A percentile compares a stretch with the other conserved stretches of the same genome.
Conservation (phyloP, 495 filamentous ascomycete genomes). For the Neurospora terricola region DNA sequence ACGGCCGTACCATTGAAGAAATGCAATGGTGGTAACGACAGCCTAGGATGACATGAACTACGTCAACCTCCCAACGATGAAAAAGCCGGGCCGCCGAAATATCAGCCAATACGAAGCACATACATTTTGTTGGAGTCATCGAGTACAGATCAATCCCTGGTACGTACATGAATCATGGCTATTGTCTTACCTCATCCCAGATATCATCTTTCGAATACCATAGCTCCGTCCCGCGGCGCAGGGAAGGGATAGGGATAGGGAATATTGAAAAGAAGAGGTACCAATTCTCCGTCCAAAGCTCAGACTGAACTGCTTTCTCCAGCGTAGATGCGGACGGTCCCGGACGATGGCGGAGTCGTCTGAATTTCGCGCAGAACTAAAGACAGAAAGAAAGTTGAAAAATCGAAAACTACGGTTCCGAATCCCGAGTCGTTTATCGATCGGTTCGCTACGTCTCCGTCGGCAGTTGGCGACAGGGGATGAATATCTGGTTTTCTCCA, state of each 20-base stretch:
- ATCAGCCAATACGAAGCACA: neutral
- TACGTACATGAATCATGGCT: neutral
- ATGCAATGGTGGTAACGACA: neutral
- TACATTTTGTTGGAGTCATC: neutral
- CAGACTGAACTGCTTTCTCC: neutral
- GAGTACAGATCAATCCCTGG: neutral
- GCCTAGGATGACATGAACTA: neutral
- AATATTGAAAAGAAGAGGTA: neutral
- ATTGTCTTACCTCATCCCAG: neutral
- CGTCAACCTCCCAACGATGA: neutral
- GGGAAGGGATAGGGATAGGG: neutral
- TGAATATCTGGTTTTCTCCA: neutral
- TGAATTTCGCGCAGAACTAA: neutral
- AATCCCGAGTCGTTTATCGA: neutral
- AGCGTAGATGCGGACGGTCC: neutral
- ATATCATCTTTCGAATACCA: neutral
- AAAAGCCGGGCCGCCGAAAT: neutral
- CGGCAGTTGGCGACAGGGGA: neutral
- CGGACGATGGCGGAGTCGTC: neutral
- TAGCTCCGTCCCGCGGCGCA: neutral
- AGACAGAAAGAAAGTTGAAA: neutral
- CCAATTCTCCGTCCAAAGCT: neutral
- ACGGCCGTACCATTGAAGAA: neutral
- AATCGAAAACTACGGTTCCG: neutral
- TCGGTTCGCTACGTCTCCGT: neutral